These are phyloP conservation scores for Globisporangium spinosum DNA, from an alignment of 352 stramenopile species.

Conservation along the genomic window DNA sequence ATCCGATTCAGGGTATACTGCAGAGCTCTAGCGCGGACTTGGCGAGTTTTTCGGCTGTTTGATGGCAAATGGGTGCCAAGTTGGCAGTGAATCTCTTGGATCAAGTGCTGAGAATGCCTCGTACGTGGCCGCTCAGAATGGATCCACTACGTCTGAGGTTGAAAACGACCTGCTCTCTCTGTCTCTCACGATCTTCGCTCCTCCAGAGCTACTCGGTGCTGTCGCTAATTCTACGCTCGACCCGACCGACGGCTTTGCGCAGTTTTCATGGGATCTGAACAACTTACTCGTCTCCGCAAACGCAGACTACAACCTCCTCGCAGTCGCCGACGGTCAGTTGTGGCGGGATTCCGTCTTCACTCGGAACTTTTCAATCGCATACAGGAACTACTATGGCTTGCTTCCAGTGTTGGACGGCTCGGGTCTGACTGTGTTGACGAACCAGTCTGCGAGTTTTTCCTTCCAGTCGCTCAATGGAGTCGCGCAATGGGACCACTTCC, in stretches of 20 bases:
- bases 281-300: neutral
- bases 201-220: neutral
- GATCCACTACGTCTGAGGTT: slow-evolving; percentile 1
- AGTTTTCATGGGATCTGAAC: slow-evolving; percentile 4
- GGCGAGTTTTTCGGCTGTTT: slow-evolving; percentile 14
- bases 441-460: neutral
- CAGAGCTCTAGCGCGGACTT: neutral
- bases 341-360: neutral
- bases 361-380: slow-evolving; percentile 4
- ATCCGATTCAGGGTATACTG: neutral
- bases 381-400: slow-evolving; percentile 1
- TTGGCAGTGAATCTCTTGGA: neutral
- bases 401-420: neutral
- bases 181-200: neutral
- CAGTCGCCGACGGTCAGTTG: neutral
- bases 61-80: slow-evolving; percentile 10
- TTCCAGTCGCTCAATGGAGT: slow-evolving; percentile 17
- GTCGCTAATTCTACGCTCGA: neutral
- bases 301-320: neutral
- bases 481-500: slow-evolving; percentile 4
- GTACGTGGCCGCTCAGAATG: slow-evolving; percentile 1
- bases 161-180: neutral
- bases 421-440: neutral
- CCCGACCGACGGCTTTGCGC: neutral
- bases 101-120: slow-evolving; percentile 1